phyloP scores from a whole-genome alignment of 805 yeast genomes.

The Saturnispora mendoncae region DNA sequence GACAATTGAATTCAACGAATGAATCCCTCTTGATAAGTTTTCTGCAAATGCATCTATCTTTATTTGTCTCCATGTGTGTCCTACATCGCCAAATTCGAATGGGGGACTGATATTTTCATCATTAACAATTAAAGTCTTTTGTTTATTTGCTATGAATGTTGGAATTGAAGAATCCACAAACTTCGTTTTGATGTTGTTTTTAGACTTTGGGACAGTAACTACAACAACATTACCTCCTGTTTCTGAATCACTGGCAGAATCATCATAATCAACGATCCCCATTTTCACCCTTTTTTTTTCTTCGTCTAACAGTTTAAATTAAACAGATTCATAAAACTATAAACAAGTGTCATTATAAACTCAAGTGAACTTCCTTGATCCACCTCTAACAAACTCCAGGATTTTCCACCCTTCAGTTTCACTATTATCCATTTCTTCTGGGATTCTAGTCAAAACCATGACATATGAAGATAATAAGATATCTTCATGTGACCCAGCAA shows the following conservation, averaged over 20 bases:
- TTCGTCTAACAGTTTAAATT: background rate
- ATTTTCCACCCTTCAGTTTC: slow-evolving; percentile 98
- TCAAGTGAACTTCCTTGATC: slow-evolving; percentile 73
- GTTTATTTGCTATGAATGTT: background rate
- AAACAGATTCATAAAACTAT: background rate
- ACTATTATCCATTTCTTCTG: slow-evolving; percentile 82
- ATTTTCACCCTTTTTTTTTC: slow-evolving; percentile 14
- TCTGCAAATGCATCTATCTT: slow-evolving; percentile 22
- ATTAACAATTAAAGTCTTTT: background rate
- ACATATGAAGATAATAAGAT: slow-evolving; percentile 91
- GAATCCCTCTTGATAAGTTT: slow-evolving; percentile 1
- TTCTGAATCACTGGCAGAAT: background rate
- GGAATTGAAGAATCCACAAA: slow-evolving; percentile 4
- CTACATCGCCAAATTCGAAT: slow-evolving; percentile 32
- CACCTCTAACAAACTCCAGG: slow-evolving; percentile 89
- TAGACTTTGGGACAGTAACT: too few relatives aligned
- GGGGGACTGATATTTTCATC: slow-evolving; percentile 1
- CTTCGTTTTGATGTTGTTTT: background rate
- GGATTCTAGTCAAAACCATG: slow-evolving; percentile 86
- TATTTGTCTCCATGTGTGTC: slow-evolving; percentile 32
- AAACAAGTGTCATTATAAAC: slow-evolving; percentile 5
- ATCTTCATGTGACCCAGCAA: slow-evolving; percentile 93
- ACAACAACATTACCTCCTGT: too few relatives aligned
- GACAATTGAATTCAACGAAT: background rate
- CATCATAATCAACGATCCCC: background rate